Evolutionary conservation across 2,329 filamentous ascomycete species (phyloP), one percentile per base, ranked within the genome.

Genomic region (Ophiocordyceps camponoti-saundersi): DNA sequence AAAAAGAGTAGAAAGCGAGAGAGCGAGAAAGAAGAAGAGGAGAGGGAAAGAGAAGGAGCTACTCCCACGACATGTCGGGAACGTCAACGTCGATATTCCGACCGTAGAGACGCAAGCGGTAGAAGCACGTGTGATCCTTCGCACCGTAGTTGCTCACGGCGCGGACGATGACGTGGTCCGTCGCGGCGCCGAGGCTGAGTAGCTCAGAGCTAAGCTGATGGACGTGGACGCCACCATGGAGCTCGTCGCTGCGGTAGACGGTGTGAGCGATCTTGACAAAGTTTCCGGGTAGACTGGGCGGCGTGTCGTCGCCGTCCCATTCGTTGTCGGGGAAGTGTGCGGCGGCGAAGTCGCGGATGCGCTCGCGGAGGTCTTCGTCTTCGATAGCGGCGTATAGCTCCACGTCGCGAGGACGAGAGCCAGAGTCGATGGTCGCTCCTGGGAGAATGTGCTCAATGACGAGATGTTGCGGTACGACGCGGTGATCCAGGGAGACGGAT

Each of bases 361-460:
- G 63, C 23, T 63, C 55, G 32, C 64, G 67, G 23, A 67, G 54
- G 2, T 52, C 56, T 22, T 61, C 44, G 43, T 79, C 70, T 18
- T 69, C 65, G 49, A 81, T 72, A 39, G 70, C 67, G 6, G 72
- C 79, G 71, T 82, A 85, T 10, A 90, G 59, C 57, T 90, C 84
- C 48, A 90, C 74, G 2, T 81, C 69, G 46, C 66, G 71, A 0
- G 85, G 85, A 30, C 79, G 78, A 2, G 79, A 66, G 15, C 66
- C 70, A 0, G 80, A 74, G 44, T 81, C 72, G 8, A 79, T 67
- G 0, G 79, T 81, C 2, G 78, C 77, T 1, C 68, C 67, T 7
- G 71, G 70, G 2, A 77, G 66, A 48, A 86, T 79, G 59, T 89
- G 82, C 57, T 90, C 85, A 42, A 90, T 61, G 1, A 85, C 77